Evolutionary conservation across 1,284 basidiomycete genomes (phyloP).

Genomic region (Sphagnurus paluster): DNA sequence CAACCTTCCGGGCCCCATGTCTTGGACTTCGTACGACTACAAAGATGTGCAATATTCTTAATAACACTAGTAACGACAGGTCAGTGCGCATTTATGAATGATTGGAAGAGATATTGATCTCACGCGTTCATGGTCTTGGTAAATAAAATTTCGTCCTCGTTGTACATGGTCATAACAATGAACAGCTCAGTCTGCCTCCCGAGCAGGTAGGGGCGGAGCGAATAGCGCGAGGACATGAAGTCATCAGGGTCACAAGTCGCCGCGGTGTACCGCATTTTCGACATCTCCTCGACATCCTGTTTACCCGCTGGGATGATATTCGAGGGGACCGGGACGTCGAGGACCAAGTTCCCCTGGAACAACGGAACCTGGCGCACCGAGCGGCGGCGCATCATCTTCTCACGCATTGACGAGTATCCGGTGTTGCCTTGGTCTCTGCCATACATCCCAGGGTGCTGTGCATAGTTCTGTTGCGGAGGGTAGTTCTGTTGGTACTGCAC

Average conservation of each 20-base stretch:
- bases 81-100: constrained; percentile 10
- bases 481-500: constrained; percentile 55
- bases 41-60: constrained; percentile 88
- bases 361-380: constrained; percentile 83
- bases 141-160: constrained; percentile 90
- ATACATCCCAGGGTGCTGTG: constrained; percentile 46
- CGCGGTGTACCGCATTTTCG: constrained; percentile 87
- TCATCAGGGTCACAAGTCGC: constrained; percentile 95
- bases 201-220: constrained; percentile 82
- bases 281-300: constrained; percentile 72
- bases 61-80: constrained; percentile 59
- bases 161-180: constrained; percentile 97
- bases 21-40: constrained; percentile 77
- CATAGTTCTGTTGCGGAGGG: constrained; percentile 48
- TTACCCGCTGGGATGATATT: constrained; percentile 72
- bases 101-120: constrained; percentile 28
- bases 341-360: constrained; percentile 79
- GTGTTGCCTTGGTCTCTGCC: constrained; percentile 43
- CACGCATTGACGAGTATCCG: constrained; percentile 69
- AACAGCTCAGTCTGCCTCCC: constrained; percentile 90
- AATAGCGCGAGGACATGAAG: constrained; percentile 77
- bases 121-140: constrained; percentile 85
- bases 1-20: constrained; percentile 95
- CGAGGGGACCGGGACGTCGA: constrained; percentile 79
- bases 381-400: constrained; percentile 76